Percentiles rank a stretch among this genome's conserved stretches.
These are phyloP conservation scores for Agrocybe pediades DNA, from an alignment of 768 basidiomycete genomes.

Conservation along the genomic window DNA sequence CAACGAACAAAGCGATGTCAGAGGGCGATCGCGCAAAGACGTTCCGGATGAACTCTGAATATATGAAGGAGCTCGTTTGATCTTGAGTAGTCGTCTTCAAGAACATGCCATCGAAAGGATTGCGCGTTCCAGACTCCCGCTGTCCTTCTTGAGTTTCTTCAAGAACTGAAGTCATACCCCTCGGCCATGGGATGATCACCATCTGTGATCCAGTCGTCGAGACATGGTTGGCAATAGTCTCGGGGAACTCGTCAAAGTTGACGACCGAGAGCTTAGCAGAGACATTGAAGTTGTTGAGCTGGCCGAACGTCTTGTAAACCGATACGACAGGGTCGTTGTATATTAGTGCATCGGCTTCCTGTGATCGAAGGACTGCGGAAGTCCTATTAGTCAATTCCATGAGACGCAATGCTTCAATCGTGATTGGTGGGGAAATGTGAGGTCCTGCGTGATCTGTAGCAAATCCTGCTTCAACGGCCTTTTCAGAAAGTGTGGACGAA, in stretches of 20 bases:
- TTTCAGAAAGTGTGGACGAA: slow-evolving; percentile 16
- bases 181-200: slow-evolving; percentile 85
- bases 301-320: slow-evolving; percentile 77
- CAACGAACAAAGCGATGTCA: slow-evolving; percentile 88
- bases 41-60: slow-evolving; percentile 84
- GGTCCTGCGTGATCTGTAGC: neutral
- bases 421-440: slow-evolving; percentile 28
- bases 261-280: slow-evolving; percentile 76
- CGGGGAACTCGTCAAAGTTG: slow-evolving; percentile 70
- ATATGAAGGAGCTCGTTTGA: slow-evolving; percentile 55
- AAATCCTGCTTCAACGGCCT: slow-evolving; percentile 23
- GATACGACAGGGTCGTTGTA: slow-evolving; percentile 72
- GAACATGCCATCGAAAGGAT: slow-evolving; percentile 84
- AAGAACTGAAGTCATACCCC: slow-evolving; percentile 34
- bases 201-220: slow-evolving; percentile 62
- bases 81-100: slow-evolving; percentile 49
- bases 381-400: slow-evolving; percentile 90
- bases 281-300: slow-evolving; percentile 67
- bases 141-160: slow-evolving; percentile 26
- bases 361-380: slow-evolving; percentile 82
- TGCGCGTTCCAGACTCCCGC: slow-evolving; percentile 32
- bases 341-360: slow-evolving; percentile 70
- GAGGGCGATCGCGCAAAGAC: slow-evolving; percentile 72
- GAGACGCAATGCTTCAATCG: slow-evolving; percentile 80
- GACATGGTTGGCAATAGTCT: slow-evolving; percentile 64